A percentile compares a stretch with the other conserved stretches of the same genome.
These are phyloP conservation scores for Saturnispora diversa DNA, from an alignment of 805 yeast species.

Conservation along the genomic window DNA sequence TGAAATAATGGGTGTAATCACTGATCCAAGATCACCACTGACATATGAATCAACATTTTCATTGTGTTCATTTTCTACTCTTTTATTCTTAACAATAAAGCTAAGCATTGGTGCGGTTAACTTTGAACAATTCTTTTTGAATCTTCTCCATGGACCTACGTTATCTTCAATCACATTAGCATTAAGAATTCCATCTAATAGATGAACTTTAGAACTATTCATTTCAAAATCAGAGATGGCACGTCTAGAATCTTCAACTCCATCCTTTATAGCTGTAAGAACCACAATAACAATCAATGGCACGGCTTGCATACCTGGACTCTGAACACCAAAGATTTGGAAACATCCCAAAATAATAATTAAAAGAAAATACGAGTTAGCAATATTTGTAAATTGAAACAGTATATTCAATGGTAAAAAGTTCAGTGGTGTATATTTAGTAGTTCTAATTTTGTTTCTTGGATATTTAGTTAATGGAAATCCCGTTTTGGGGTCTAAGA, in stretches of 20 bases:
- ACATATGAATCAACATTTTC: slow-evolving; percentile 8
- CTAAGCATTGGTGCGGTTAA: slow-evolving; percentile 14
- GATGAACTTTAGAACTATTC: slow-evolving; percentile 56
- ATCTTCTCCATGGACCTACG: slow-evolving; percentile 57
- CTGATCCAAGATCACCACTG: background rate
- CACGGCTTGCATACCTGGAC: slow-evolving; percentile 69
- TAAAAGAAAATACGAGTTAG: slow-evolving; percentile 50
- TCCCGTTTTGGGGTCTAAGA: slow-evolving; percentile 48
- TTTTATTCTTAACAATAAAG: slow-evolving; percentile 12
- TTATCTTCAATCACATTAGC: slow-evolving; percentile 48
- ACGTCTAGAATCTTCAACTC: slow-evolving; percentile 67
- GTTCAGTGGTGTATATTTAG: slow-evolving; percentile 52
- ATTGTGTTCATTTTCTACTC: slow-evolving; percentile 1
- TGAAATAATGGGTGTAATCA: slow-evolving; percentile 1
- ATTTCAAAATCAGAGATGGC: slow-evolving; percentile 56
- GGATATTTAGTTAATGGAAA: slow-evolving; percentile 35
- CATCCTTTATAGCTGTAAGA: slow-evolving; percentile 70
- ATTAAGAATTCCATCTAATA: slow-evolving; percentile 46
- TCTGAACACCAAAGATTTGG: slow-evolving; percentile 63
- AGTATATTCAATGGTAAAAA: slow-evolving; percentile 50
- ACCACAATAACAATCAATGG: slow-evolving; percentile 74
- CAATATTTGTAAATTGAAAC: slow-evolving; percentile 50
- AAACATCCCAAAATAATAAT: slow-evolving; percentile 52
- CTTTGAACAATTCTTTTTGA: slow-evolving; percentile 49
- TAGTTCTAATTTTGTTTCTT: slow-evolving; percentile 53